Evolutionary conservation across 352 stramenopile genomes (phyloP), one percentile per base, ranked within the genome.

Genomic region (Aphanomyces euteiches): DNA sequence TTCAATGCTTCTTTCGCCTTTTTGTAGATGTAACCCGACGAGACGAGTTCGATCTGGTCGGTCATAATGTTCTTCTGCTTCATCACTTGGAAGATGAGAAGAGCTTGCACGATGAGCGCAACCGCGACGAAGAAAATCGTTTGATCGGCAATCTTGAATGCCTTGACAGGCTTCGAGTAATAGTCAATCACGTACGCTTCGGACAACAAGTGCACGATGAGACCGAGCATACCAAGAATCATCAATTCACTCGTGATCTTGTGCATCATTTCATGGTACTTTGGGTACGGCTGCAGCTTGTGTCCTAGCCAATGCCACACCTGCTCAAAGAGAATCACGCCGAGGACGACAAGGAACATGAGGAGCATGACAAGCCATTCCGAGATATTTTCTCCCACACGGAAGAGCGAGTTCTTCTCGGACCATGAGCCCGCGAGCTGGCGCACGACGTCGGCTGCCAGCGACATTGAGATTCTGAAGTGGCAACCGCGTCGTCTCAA

Each of bases 121-220:
- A 74, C 38, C 6, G 74, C 74, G 37, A 68, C 43, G 59, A 79
- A 61, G 45, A 79, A 79, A 47, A 79, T 70, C 13, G 63, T 60
- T n/a, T 77, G 72, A 54, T 79, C 74, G 17, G 74, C 74, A n/a
- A 72, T 71, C 61, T 77, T 70, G 72, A 79, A 79, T 38, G 74
- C 74, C 19, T 75, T 61, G 45, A 77, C 56, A 5, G 43, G 50
- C 40, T 54, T 54, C 43, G 59, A 53, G 47, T 67, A 67, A 38
- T 41, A 67, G 47, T 67, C 47, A 28, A 67, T 57, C 59, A 36
- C 48, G 21, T 67, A 73, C 34, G 37, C 63, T 21, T 56, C 75
- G 74, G 64, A 77, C 60, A 37, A 53, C 59, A 13, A 76, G 54
- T 54, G 47, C 45, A 58, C 73, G 47, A 19, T 76, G 47, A 19